Percentiles rank a stretch among this genome's conserved stretches.
Conservation (phyloP, 345 rosid species). For the Murraya koenigii region DNA sequence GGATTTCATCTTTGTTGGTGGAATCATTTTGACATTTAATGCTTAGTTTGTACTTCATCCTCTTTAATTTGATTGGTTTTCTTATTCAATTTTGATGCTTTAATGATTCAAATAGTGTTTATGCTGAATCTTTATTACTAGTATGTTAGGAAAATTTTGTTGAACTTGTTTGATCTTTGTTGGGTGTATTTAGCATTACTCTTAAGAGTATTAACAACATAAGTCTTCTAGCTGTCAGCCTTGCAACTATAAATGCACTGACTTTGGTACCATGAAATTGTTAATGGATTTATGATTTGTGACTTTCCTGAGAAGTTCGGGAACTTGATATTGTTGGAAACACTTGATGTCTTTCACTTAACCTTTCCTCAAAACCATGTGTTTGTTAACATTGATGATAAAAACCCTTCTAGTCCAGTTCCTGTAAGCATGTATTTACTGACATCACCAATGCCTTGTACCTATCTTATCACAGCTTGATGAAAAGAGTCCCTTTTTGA, state of each 20-base stretch:
- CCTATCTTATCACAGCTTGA: constrained; percentile 6
- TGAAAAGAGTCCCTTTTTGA: constrained; percentile 2
- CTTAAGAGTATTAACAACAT: neutral
- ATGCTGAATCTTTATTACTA: neutral
- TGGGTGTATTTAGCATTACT: neutral
- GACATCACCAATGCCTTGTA: neutral
- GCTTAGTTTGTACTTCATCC: neutral
- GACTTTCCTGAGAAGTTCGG: neutral
- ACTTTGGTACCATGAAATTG: neutral
- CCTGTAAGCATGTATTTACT: neutral
- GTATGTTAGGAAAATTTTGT: neutral
- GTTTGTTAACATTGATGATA: neutral
- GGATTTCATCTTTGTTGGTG: neutral
- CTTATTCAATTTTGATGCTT: neutral
- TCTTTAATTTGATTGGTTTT: neutral
- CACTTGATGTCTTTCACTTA: constrained; percentile 5
- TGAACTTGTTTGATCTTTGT: neutral
- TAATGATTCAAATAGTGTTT: neutral
- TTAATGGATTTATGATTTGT: neutral
- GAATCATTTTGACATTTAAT: neutral
- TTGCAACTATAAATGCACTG: no score
- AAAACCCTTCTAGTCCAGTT: neutral
- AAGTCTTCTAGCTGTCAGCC: neutral
- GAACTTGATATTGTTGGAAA: neutral
- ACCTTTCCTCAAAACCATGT: constrained; percentile 5